Evolutionary conservation across 1,284 basidiomycete genomes (phyloP).

Genomic region (Ceratobasidium sp.): DNA sequence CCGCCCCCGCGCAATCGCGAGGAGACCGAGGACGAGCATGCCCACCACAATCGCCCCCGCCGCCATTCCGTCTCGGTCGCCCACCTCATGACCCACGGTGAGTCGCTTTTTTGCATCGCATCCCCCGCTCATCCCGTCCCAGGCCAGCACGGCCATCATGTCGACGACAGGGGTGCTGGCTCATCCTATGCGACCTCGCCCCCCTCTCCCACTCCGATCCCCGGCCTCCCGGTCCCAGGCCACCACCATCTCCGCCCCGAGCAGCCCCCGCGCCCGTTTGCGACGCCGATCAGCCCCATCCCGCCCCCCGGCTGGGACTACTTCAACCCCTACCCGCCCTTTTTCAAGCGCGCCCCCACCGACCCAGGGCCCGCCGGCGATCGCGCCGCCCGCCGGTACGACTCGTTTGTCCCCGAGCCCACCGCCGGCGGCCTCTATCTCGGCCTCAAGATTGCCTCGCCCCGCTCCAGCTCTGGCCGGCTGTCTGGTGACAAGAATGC

Average conservation of each 20-base stretch:
- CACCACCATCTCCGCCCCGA: constrained; percentile 37
- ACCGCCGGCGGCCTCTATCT: constrained; percentile 25
- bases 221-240: constrained; percentile 12
- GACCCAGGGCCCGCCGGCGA: constrained; percentile 8
- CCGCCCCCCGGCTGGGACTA: constrained; percentile 30
- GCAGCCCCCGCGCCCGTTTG: constrained; percentile 42
- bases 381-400: constrained; percentile 22
- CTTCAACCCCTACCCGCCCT: constrained; percentile 4
- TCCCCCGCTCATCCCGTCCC: not conserved
- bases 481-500: constrained; percentile 38
- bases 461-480: constrained; percentile 23
- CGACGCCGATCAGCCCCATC: constrained; percentile 29
- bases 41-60: constrained; percentile 24
- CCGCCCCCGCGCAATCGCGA: constrained; percentile 66
- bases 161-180: constrained; percentile 1
- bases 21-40: constrained; percentile 33
- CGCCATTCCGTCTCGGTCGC: constrained; percentile 37
- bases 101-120: not conserved
- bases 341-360: constrained; percentile 7
- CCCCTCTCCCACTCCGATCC: constrained; percentile 11
- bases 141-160: constrained; percentile 15
- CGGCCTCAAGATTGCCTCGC: constrained; percentile 35
- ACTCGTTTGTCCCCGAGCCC: constrained; percentile 45
- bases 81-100: constrained; percentile 28
- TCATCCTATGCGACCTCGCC: constrained; percentile 31